phyloP scores from a whole-genome alignment of 2,329 filamentous ascomycete species.

The Alternaria sp. region DNA sequence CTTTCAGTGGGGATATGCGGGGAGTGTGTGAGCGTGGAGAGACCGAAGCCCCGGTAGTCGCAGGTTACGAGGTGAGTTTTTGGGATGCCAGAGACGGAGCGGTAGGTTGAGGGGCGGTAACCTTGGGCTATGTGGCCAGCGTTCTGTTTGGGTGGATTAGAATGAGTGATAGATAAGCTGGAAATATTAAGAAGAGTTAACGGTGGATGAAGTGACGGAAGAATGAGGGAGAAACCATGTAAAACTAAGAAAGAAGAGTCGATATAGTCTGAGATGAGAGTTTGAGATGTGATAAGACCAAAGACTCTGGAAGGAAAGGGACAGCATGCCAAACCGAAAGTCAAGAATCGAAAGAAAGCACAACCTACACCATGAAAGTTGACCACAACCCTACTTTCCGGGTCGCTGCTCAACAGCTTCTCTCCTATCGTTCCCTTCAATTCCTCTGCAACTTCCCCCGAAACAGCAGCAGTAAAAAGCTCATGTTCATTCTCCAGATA shows the following conservation, averaged over 20 bases:
- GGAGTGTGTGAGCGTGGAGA: constrained; percentile 69
- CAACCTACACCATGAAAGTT: constrained; percentile 68
- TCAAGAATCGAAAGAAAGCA: not conserved
- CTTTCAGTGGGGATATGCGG: constrained; percentile 70
- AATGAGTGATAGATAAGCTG: constrained; percentile 15
- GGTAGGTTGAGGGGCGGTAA: constrained; percentile 77
- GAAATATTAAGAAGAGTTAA: constrained; percentile 1
- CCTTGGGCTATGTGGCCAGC: constrained; percentile 84
- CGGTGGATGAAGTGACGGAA: not conserved
- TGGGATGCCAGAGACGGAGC: constrained; percentile 71
- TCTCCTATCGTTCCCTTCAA: constrained; percentile 58
- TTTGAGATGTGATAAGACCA: not conserved
- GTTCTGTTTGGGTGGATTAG: constrained; percentile 62
- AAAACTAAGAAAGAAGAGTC: not conserved
- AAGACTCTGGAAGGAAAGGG: not conserved
- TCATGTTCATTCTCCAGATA: constrained; percentile 74
- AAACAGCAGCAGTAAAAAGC: constrained; percentile 49
- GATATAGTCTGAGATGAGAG: not conserved
- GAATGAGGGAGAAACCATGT: not conserved
- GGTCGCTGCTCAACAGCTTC: constrained; percentile 58
- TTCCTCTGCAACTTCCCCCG: constrained; percentile 53
- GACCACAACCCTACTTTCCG: constrained; percentile 61
- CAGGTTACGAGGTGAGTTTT: constrained; percentile 83
- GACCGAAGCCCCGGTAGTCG: constrained; percentile 89
- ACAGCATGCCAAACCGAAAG: not conserved